Conservation (phyloP, 768 basidiomycete genomes). For the Kwoniella pini region DNA sequence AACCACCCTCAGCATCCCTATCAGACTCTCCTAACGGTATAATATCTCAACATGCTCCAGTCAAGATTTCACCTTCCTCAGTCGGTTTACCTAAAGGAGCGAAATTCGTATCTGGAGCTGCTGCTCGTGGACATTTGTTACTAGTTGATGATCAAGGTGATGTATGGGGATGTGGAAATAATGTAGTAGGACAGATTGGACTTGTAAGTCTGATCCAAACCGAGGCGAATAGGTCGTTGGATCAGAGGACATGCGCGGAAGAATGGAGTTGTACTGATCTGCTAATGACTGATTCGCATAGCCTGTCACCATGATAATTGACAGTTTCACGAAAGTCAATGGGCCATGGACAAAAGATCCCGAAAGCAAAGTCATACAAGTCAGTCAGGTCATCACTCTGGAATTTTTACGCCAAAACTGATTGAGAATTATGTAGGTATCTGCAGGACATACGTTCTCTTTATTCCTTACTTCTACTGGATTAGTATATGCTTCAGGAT, state of each 20-base stretch:
- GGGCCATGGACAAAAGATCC: slow-evolving; percentile 47
- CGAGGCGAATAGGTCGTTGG: not conserved
- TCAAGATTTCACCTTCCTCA: slow-evolving; percentile 63
- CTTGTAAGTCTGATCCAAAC: slow-evolving; percentile 63
- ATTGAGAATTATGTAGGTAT: slow-evolving; percentile 59
- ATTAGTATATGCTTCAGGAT: slow-evolving; percentile 83
- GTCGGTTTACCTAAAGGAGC: slow-evolving; percentile 61
- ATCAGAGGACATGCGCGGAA: not conserved
- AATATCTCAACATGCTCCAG: slow-evolving; percentile 75
- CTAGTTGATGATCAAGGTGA: slow-evolving; percentile 78
- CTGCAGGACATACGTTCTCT: slow-evolving; percentile 82
- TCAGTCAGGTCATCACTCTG: slow-evolving; percentile 25
- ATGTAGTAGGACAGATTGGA: slow-evolving; percentile 63
- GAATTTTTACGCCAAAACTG: not conserved
- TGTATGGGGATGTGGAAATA: slow-evolving; percentile 81
- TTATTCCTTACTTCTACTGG: slow-evolving; percentile 79
- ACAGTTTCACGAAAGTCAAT: slow-evolving; percentile 34
- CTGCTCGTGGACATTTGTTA: slow-evolving; percentile 77
- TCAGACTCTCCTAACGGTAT: slow-evolving; percentile 59
- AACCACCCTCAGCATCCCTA: slow-evolving; percentile 70
- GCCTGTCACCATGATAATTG: slow-evolving; percentile 25
- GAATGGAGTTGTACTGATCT: not conserved
- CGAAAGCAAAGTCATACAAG: slow-evolving; percentile 45
- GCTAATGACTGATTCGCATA: slow-evolving; percentile 2
- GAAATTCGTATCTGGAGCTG: slow-evolving; percentile 75